Evolutionary conservation across 2,329 filamentous ascomycete species (phyloP), one percentile per base, ranked within the genome.

Genomic region (Aureobasidium lini): DNA sequence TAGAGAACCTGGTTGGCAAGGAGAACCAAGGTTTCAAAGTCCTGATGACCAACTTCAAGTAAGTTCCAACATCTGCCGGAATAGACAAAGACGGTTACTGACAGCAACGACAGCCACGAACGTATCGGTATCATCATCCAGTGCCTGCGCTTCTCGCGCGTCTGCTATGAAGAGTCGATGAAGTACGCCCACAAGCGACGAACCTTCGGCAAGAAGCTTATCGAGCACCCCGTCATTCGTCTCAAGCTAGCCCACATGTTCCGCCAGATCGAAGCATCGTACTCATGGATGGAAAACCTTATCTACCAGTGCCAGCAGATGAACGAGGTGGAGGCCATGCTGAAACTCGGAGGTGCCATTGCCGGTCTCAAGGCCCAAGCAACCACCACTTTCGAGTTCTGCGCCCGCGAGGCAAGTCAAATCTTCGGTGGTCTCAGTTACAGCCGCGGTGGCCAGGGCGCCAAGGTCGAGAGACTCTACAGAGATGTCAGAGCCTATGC

Each of bases 231-330:
- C 3, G 94, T 97, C 68, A 97, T 97, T 75, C 90, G 94, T 10
- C 85, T 96, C 78, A 97, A 97, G 80, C 87, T 99, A 44, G 94
- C 94, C 1, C 89, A 97, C 76, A 99, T 99, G 94, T 93, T 91
- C 3, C 87, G 94, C 60, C 94, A 97, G 77, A 95, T 97, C 73
- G 94, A 99, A 77, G 91, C 94, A 28, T 89, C 86, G n/a, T 94
- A 94, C 78, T 89, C 88, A 76, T 99, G 94, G 94, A 84, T 97
- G 61, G 94, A 99, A 81, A 95, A 90, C 73, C 78, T 97, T 63
- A 86, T 97, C 73, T 96, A 85, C 80, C 94, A 99, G 77, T 94
- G 90, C 78, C 78, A 91, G 76, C 85, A 85, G 76, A 97, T 97
- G 93, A 85, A 85, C 64, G 91, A 97, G 73, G 91, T 87, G 54